phyloP scores from a whole-genome alignment of 352 stramenopile species.

The Phytophthora chlamydospora region DNA sequence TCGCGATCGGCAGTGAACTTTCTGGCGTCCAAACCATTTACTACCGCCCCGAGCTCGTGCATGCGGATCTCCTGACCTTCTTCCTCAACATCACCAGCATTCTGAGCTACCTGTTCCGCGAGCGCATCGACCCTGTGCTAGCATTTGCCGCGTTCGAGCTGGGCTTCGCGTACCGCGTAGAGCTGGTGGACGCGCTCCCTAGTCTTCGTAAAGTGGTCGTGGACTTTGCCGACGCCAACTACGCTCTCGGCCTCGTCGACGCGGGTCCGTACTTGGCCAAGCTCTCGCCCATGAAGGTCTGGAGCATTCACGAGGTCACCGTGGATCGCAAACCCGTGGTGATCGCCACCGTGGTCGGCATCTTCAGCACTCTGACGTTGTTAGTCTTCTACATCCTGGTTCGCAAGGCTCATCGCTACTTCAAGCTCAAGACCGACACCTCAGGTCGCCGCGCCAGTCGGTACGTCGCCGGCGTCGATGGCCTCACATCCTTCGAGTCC shows the following conservation, averaged over 20 bases:
- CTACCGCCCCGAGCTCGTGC: conserved; percentile 21
- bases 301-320: conserved; percentile 21
- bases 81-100: conserved; percentile 31
- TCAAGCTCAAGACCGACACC: not conserved
- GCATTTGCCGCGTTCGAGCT: conserved; percentile 29
- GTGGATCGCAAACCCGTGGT: conserved; percentile 19
- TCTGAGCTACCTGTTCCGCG: conserved; percentile 31
- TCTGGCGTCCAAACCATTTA: conserved; percentile 12
- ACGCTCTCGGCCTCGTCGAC: conserved; percentile 20
- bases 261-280: conserved; percentile 14
- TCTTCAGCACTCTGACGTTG: conserved; percentile 22
- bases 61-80: conserved; percentile 39
- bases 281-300: conserved; percentile 29
- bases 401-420: conserved; percentile 28
- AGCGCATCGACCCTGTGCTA: conserved; percentile 39
- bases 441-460: not conserved
- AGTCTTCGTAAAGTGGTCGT: conserved; percentile 19
- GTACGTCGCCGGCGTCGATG: not conserved
- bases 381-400: conserved; percentile 32
- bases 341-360: conserved; percentile 21
- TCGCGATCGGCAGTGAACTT: conserved; percentile 20
- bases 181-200: conserved; percentile 16
- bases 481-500: conserved; percentile 29
- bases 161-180: conserved; percentile 25
- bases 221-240: conserved; percentile 18